Evolutionary conservation across 116 monocot genomes (phyloP).

Genomic region (Dioscorea cayenensis): DNA sequence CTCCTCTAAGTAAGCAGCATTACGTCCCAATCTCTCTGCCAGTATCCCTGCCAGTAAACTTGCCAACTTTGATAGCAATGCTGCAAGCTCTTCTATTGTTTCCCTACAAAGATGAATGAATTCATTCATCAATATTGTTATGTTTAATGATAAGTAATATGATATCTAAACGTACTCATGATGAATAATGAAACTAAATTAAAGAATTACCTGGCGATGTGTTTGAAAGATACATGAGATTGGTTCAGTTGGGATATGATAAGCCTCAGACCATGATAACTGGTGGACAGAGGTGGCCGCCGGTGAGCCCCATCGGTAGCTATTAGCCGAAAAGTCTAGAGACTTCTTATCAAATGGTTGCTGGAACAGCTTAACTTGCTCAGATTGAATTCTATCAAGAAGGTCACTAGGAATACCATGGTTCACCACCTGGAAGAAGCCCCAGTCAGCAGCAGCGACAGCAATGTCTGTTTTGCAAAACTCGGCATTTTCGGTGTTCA

Average conservation of each 20-base stretch:
- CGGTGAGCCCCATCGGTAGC: conserved; percentile 58
- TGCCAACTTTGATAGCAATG: conserved; percentile 28
- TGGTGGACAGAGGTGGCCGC: conserved; percentile 33
- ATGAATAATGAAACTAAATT: too few species aligned
- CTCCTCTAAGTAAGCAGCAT: conserved; percentile 4
- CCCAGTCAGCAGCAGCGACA: conserved; percentile 46
- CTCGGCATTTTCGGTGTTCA: background rate
- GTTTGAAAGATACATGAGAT: background rate
- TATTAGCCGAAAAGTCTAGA: conserved; percentile 19
- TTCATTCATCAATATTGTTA: too few species aligned
- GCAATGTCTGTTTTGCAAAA: conserved; percentile 31
- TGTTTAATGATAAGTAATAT: too few species aligned
- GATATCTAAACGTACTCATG: too few species aligned
- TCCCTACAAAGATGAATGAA: conserved; percentile 13
- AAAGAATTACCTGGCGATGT: conserved; percentile 7
- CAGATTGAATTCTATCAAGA: conserved; percentile 13
- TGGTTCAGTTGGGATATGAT: conserved; percentile 40
- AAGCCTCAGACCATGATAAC: conserved; percentile 71
- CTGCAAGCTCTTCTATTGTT: conserved; percentile 33
- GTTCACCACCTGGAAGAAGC: conserved; percentile 72
- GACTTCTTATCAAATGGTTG: conserved; percentile 38
- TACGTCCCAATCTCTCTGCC: conserved; percentile 18
- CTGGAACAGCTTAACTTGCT: conserved; percentile 32
- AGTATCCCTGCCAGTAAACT: conserved; percentile 24
- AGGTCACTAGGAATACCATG: conserved; percentile 38